Percentiles rank a stretch among this genome's conserved stretches.
These are phyloP conservation scores for Apiosordaria backusii DNA, from an alignment of 495 filamentous ascomycete species.

Conservation along the genomic window DNA sequence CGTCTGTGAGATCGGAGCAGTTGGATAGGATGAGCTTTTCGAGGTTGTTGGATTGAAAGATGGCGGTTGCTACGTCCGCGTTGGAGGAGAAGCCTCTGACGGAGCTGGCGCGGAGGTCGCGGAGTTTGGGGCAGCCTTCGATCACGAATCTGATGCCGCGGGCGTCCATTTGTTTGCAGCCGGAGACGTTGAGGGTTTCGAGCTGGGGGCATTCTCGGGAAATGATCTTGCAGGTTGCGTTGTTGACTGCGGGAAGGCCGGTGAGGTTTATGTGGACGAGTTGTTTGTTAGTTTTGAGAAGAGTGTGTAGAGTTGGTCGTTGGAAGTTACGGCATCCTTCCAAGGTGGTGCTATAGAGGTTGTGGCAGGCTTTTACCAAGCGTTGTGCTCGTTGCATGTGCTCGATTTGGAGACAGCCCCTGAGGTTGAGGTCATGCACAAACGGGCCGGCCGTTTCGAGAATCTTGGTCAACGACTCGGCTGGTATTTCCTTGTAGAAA, in stretches of 20 bases:
- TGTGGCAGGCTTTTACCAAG: constrained; percentile 74
- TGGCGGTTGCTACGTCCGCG: constrained; percentile 59
- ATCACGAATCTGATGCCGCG: constrained; percentile 72
- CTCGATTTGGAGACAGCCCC: constrained; percentile 61
- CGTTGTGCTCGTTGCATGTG: constrained; percentile 73
- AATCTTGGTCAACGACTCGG: constrained; percentile 76
- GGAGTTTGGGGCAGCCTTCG: constrained; percentile 65
- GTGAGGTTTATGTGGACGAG: constrained; percentile 81
- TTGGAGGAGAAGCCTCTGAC: constrained; percentile 69
- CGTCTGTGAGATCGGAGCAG: constrained; percentile 72
- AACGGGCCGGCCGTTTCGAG: constrained; percentile 84
- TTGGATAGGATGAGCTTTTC: constrained; percentile 74
- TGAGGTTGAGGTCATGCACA: constrained; percentile 77
- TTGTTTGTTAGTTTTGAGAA: constrained; percentile 71
- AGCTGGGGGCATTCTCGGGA: constrained; percentile 77
- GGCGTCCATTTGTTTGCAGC: constrained; percentile 85
- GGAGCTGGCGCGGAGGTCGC: constrained; percentile 79
- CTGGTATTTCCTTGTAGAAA: constrained; percentile 84
- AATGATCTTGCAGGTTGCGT: constrained; percentile 83
- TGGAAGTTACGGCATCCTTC: constrained; percentile 85
- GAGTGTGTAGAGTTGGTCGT: constrained; percentile 68
- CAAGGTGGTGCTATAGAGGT: constrained; percentile 80
- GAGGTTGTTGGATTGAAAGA: constrained; percentile 77
- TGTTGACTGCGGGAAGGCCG: constrained; percentile 73
- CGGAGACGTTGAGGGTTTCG: constrained; percentile 81